Evolutionary conservation across 116 monocot genomes (phyloP), one percentile per base, ranked within the genome.

Genomic region (Papilionanthe hybrid): DNA sequence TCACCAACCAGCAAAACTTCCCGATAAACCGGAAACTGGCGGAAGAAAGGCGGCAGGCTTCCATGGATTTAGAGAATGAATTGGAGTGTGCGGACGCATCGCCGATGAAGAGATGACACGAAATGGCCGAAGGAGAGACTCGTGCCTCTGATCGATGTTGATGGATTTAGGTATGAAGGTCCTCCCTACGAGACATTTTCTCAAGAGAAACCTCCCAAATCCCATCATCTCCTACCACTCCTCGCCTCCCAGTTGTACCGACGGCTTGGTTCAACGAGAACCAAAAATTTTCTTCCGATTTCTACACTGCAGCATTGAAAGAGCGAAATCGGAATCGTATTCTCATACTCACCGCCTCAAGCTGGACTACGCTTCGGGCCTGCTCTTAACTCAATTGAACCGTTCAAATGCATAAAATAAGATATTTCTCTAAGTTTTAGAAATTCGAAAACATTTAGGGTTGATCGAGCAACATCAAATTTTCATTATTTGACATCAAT

Each of bases 81-180:
- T 50, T 48, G 22, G 82, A 79, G 41, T 56, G 48, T 43, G 75
- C 13, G 19, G 29, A 25, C 60, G 45, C 22, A 60, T 50, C 42
- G 43, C 57, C 29, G 80, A 83, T 11, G 81, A 84, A 53, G 72
- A 81, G 29, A 83, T 65, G 27, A 25, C 44, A 1, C 81, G 84
- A 56, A 79, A 32, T 37, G 75, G 75, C 28, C 55, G 28, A 65
- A 78, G 25, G 29, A 58, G 0, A 30, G 55, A 49, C 22, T 67
- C 9, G 4, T 44, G 42, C 23, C 23, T 77, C 13, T 55, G 56
- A 66, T 55, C 69, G 0, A 82, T 58, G 15, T 10, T 7, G 60
- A 23, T n/a, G 63, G 7, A 5, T 41, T 48, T 75, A 49, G 75
- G 49, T 48, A 42, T 75, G 12, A 50, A 11, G 28, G 75, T 27